Percentiles rank a stretch among this genome's conserved stretches.
Conservation (phyloP, 2,329 filamentous ascomycete species). For the Alternaria infectoria region DNA sequence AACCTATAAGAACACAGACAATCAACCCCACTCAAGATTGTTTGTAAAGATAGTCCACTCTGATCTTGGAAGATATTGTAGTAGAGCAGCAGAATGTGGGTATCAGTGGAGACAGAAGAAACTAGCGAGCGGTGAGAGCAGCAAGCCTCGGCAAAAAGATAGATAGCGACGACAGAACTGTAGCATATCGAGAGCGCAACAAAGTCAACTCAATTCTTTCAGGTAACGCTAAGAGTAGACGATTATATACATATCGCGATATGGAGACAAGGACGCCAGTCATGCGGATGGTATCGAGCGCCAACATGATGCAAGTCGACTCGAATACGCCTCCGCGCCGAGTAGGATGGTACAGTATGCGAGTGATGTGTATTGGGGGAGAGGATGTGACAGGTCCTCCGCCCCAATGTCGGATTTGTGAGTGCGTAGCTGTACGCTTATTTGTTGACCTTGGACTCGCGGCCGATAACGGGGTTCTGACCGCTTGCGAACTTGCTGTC, state of each 20-base stretch:
- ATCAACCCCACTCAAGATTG: background rate
- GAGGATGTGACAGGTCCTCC: background rate
- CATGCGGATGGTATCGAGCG: conserved; percentile 12
- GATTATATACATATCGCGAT: conserved; percentile 9
- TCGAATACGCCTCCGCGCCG: conserved; percentile 6
- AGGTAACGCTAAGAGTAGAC: conserved; percentile 1
- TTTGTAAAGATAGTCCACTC: background rate
- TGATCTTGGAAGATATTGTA: background rate
- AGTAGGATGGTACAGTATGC: conserved; percentile 5
- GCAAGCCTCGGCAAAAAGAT: background rate
- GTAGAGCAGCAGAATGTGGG: background rate
- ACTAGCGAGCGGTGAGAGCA: background rate
- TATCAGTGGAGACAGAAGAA: background rate
- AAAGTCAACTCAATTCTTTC: background rate
- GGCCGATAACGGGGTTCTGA: conserved; percentile 54
- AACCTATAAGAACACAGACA: too few species aligned
- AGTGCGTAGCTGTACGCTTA: conserved; percentile 35
- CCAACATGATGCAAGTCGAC: conserved; percentile 9
- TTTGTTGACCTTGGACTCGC: conserved; percentile 57
- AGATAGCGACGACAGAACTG: background rate
- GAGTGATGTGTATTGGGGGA: background rate
- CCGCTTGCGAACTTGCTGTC: conserved; percentile 55
- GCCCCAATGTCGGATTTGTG: background rate
- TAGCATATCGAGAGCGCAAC: background rate
- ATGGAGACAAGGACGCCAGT: conserved; percentile 6